Evolutionary conservation across 106 monocot genomes (phyloP).

Genomic region (Acorus gramineus): DNA sequence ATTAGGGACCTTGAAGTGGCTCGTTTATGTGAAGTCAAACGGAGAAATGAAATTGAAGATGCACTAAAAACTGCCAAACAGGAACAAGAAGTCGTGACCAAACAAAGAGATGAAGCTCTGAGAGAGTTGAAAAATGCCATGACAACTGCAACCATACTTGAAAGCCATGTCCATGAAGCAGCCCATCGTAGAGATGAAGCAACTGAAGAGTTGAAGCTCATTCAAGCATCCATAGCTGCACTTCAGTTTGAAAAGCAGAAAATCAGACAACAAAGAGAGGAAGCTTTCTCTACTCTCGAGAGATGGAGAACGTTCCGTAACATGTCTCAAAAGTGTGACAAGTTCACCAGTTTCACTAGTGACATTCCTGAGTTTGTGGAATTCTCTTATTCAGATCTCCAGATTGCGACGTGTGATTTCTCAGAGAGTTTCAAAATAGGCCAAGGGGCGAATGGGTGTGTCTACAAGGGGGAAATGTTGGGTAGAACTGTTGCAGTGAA

Average conservation of each 20-base stretch:
- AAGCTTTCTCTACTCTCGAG: slow-evolving; percentile 9
- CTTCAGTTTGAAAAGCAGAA: slow-evolving; percentile 29
- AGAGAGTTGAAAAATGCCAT: slow-evolving; percentile 27
- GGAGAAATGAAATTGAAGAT: slow-evolving; percentile 37
- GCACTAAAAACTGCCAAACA: slow-evolving; percentile 19
- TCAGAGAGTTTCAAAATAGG: slow-evolving; percentile 74
- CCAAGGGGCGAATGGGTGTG: slow-evolving; percentile 36
- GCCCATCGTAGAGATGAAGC: slow-evolving; percentile 13
- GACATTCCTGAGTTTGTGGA: slow-evolving; percentile 34
- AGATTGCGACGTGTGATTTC: slow-evolving; percentile 70
- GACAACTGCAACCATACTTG: slow-evolving; percentile 27
- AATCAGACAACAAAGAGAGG: slow-evolving; percentile 11
- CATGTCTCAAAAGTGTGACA: slow-evolving; percentile 11
- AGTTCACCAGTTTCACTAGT: slow-evolving; percentile 12
- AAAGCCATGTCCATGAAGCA: slow-evolving; percentile 21
- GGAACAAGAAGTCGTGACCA: slow-evolving; percentile 20
- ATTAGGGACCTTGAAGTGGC: slow-evolving; percentile 28
- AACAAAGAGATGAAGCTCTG: slow-evolving; percentile 25
- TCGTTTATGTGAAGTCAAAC: slow-evolving; percentile 23
- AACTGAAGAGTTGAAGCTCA: slow-evolving; percentile 29
- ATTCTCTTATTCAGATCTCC: slow-evolving; percentile 56
- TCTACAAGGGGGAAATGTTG: slow-evolving; percentile 74
- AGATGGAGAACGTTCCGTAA: slow-evolving; percentile 5
- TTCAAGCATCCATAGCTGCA: slow-evolving; percentile 30
- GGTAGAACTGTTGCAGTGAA: slow-evolving; percentile 56